Evolutionary conservation across 768 basidiomycete species (phyloP), one percentile per base, ranked within the genome.

Genomic region (Lanmaoa pseudosensibilis): DNA sequence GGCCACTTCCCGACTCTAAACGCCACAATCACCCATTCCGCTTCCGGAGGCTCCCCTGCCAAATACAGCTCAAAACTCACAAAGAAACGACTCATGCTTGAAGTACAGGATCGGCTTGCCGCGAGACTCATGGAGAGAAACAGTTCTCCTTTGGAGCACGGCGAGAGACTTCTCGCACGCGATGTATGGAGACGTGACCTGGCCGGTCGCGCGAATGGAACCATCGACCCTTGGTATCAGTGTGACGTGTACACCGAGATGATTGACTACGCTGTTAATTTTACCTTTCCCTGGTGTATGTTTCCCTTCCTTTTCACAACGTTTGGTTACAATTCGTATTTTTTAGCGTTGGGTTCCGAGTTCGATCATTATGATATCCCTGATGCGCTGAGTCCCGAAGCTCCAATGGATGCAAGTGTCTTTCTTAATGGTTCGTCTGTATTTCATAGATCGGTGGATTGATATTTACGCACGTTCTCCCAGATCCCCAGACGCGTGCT

Each of bases 231-330:
- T 25, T 80, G 78, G 82, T 86, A 85, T 50, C 78, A 79, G 2
- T 89, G 87, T 66, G 74, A 82, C 49, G 63, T 88, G 8, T 77
- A 82, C 50, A 77, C 82, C 50, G 82, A 84, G 73, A 78, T 84
- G 68, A 63, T 85, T 23, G 86, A 88, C 65, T 88, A 88, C 63
- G 84, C 86, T 9, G 52, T 83, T 55, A 88, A 88, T 64, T 88
- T 78, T 65, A 86, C 86, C 1, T 82, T 77, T 65, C 87, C 87
- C 0, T 80, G 78, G 79, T 61, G 73, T 81, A 68, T 21, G 75
- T 41, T 5, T 21, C 23, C 30, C 10, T 25, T 5, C 8, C 23
- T 27, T 27, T 27, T 6, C 27, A 2, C 8, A 41, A 9, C 9
- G 9, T 41, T 16, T 43, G 7, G 2, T 3, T 43, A n/a, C 25